A percentile compares a stretch with the other conserved stretches of the same genome.
Evolutionary conservation across 805 yeast species (phyloP).

Genomic region (Candida sphagnicola): DNA sequence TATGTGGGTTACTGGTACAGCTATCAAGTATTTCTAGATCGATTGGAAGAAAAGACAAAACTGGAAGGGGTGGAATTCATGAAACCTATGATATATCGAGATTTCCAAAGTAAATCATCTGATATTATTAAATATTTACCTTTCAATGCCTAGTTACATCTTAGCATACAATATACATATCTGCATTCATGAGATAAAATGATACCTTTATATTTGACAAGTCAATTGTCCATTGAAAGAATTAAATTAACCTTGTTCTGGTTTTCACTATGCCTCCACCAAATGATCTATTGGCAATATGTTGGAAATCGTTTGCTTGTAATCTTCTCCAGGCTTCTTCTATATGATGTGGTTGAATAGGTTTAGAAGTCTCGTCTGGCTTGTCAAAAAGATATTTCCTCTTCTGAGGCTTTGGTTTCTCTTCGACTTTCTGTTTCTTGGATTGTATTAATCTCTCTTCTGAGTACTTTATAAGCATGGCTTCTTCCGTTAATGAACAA

Average conservation of each 20-base stretch:
- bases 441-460: slow-evolving; percentile 51
- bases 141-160: neutral
- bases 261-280: slow-evolving; percentile 62
- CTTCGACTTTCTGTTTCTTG: slow-evolving; percentile 24
- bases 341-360: slow-evolving; percentile 74
- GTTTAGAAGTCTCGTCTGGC: slow-evolving; percentile 79
- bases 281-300: slow-evolving; percentile 64
- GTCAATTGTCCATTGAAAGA: neutral
- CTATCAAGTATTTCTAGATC: slow-evolving; percentile 25
- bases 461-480: slow-evolving; percentile 69
- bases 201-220: neutral
- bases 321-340: slow-evolving; percentile 86
- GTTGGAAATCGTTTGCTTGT: slow-evolving; percentile 55
- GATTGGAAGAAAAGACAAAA: slow-evolving; percentile 15
- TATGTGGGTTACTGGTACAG: slow-evolving; percentile 27
- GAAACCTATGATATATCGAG: slow-evolving; percentile 32
- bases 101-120: slow-evolving; percentile 20
- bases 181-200: neutral
- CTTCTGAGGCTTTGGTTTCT: slow-evolving; percentile 28
- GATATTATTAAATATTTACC: slow-evolving; percentile 1
- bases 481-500: slow-evolving; percentile 89
- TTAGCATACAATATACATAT: slow-evolving; percentile 1
- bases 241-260: slow-evolving; percentile 47
- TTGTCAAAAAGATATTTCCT: slow-evolving; percentile 72
- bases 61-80: slow-evolving; percentile 15